These are phyloP conservation scores for Candida easanensis DNA, from an alignment of 805 yeast genomes.

Conservation along the genomic window DNA sequence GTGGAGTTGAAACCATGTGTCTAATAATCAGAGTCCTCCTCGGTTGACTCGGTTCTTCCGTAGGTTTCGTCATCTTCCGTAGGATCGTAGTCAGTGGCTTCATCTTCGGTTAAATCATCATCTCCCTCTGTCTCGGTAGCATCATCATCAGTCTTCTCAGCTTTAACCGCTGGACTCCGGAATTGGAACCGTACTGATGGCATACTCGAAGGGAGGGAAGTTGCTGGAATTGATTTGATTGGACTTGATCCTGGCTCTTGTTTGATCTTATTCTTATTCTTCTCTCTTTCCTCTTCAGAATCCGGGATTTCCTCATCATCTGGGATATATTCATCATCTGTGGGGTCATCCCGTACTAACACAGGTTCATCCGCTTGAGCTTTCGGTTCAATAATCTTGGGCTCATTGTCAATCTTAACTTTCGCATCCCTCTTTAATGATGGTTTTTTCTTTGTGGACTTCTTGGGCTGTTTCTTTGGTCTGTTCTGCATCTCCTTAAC, in stretches of 20 bases:
- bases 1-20: too few species aligned
- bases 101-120: too few species aligned
- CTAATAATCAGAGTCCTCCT: too few species aligned
- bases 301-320: too few species aligned
- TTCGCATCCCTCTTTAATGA: not conserved
- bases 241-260: not conserved
- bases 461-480: slow-evolving; percentile 1
- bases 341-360: not conserved
- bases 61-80: not conserved
- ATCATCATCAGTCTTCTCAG: not conserved
- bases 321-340: not conserved
- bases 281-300: not conserved
- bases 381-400: too few species aligned
- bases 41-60: too few species aligned
- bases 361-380: too few species aligned
- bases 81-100: too few species aligned
- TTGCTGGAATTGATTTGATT: not conserved
- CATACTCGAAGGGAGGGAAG: not conserved
- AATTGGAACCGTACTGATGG: slow-evolving; percentile 14
- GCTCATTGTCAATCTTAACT: too few species aligned
- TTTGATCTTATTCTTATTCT: not conserved
- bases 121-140: not conserved
- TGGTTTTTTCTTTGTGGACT: not conserved
- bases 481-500: slow-evolving; percentile 1
- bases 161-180: too few species aligned